Evolutionary conservation across 768 basidiomycete genomes (phyloP).

Genomic region (Dentipellis fragilis): DNA sequence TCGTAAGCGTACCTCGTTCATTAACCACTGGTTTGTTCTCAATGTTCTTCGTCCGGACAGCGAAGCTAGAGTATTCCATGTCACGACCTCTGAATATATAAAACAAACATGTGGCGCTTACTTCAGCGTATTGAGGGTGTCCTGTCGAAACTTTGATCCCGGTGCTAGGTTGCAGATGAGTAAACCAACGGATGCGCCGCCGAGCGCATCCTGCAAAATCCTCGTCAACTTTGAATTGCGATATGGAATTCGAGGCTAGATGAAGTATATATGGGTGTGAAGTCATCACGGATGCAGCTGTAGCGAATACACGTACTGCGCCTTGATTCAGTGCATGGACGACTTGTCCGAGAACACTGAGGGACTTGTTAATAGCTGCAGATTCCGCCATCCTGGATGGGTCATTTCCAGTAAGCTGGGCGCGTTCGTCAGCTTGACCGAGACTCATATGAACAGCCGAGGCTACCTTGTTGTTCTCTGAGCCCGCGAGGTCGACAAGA

Average conservation of each 20-base stretch:
- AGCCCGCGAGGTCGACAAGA: constrained; percentile 83
- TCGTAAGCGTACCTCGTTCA: constrained; percentile 43
- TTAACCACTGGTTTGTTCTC: constrained; percentile 77
- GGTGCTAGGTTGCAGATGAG: constrained; percentile 86
- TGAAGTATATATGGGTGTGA: background rate
- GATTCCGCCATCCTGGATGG: constrained; percentile 82
- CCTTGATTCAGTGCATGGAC: constrained; percentile 76
- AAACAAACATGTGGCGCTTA: constrained; percentile 17
- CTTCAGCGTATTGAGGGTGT: constrained; percentile 91
- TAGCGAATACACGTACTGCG: constrained; percentile 32
- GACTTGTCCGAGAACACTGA: constrained; percentile 81
- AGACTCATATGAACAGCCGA: background rate
- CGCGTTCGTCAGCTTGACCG: background rate
- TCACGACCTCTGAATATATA: background rate
- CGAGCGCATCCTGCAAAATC: constrained; percentile 84
- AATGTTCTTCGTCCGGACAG: constrained; percentile 74
- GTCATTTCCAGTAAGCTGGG: constrained; percentile 74
- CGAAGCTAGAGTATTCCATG: constrained; percentile 39
- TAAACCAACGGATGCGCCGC: constrained; percentile 69
- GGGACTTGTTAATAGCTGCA: constrained; percentile 80
- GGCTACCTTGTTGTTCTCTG: constrained; percentile 81
- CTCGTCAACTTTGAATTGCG: constrained; percentile 85
- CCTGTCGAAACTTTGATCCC: constrained; percentile 70
- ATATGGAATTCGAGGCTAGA: constrained; percentile 72
- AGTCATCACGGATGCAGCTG: no score